Evolutionary conservation across 2,329 filamentous ascomycete species (phyloP), one percentile per base, ranked within the genome.

Genomic region (Elsinoe batatas): DNA sequence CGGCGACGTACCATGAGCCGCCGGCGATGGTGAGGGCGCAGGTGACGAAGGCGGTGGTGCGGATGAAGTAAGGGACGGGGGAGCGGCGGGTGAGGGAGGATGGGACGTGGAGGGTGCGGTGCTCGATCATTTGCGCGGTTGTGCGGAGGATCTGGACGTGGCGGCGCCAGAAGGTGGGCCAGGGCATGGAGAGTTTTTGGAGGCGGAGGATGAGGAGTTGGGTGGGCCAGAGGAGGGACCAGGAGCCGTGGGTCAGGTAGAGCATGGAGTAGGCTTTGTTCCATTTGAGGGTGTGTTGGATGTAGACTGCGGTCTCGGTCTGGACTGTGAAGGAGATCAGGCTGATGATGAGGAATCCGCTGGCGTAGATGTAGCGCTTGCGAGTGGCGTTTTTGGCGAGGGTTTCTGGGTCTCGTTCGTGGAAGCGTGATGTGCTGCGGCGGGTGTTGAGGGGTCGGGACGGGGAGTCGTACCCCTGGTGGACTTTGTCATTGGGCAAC

Each of bases 201-300:
- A 93, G 60, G 56, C 91, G 84, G 59, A 97, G 76, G 51, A 95
- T 79, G 20, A 87, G 70, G 35, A 98, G 80, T 71, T 95, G 90
- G 10, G 80, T 73, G 0, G 91, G 91, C 88, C 90, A 98, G 20
- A 98, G 78, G 49, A 97, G 72, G 8, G 84, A 71, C 93, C 93
- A 98, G 1, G 90, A 95, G 56, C 91, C 87, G 73, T 98, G 93
- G 10, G 93, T 98, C 61, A 98, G 78, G 72, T 95, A 86, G 42
- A 98, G 82, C 93, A 98, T 98, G 76, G 89, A 95, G 74, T 96
- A 98, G n/a, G 93, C 88, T 75, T 98, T 98, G 73, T 94, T 82
- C 93, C 93, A 98, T 60, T 87, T 83, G 60, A 96, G 73, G 58
- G 93, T 84, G 68, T 91, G 85, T 74, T 97, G 91, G 59, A 98